A percentile compares a stretch with the other conserved stretches of the same genome.
These are phyloP conservation scores for Teratosphaeria epicoccoides DNA, from an alignment of 2,329 filamentous ascomycete species.

Conservation along the genomic window DNA sequence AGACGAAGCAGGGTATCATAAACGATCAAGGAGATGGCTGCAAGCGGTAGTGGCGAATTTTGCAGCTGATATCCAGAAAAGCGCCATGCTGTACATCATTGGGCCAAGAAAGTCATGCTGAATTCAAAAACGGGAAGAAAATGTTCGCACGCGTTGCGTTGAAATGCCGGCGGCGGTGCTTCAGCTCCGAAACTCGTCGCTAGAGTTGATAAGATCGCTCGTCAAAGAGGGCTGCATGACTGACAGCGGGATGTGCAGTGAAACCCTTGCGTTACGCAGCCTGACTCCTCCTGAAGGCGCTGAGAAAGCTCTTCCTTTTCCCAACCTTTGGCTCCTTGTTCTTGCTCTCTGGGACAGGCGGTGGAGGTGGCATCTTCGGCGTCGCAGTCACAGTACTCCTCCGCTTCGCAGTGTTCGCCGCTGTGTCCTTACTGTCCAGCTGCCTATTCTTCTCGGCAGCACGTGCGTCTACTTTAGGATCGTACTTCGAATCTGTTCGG, in stretches of 20 bases:
- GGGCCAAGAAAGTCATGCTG: not conserved
- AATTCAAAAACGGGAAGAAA: too few relatives aligned
- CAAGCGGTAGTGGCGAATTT: not conserved
- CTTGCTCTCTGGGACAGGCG: constrained; percentile 16
- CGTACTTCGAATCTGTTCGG: not conserved
- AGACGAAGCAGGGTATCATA: not conserved
- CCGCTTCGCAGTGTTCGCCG: constrained; percentile 21
- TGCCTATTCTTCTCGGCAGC: constrained; percentile 3
- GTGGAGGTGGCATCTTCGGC: constrained; percentile 15
- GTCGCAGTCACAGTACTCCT: constrained; percentile 19
- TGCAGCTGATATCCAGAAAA: not conserved
- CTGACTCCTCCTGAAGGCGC: constrained; percentile 29
- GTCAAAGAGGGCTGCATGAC: too few relatives aligned
- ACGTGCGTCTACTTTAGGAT: constrained; percentile 8
- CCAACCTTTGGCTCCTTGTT: constrained; percentile 26
- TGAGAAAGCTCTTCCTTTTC: constrained; percentile 39
- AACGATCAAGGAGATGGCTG: not conserved
- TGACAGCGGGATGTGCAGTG: too few relatives aligned
- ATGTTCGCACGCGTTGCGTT: too few relatives aligned
- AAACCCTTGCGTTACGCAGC: not conserved
- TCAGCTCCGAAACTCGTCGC: not conserved
- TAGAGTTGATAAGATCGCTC: not conserved
- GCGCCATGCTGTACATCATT: not conserved
- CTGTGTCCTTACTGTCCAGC: constrained; percentile 3
- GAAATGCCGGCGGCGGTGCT: not conserved